These are phyloP conservation scores for Aspergillus asperescens DNA, from an alignment of 495 filamentous ascomycete genomes.

Conservation along the genomic window DNA sequence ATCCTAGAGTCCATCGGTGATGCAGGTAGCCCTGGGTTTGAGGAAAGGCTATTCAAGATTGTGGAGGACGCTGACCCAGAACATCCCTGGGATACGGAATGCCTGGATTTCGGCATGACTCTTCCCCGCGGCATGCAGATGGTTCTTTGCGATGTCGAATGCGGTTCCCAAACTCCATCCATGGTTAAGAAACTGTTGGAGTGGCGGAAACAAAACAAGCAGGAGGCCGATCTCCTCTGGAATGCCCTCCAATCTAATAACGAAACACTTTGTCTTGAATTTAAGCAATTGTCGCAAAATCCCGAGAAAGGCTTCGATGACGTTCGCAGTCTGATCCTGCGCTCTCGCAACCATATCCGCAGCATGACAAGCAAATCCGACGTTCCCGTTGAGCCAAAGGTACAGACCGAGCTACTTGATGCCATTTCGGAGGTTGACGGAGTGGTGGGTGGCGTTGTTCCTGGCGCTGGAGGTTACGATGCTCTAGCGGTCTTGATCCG, in stretches of 20 bases:
- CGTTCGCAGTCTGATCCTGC: slow-evolving; percentile 40
- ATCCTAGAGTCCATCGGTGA: slow-evolving; percentile 63
- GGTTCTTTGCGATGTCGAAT: slow-evolving; percentile 93
- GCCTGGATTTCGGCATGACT: slow-evolving; percentile 55
- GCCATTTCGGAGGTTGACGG: slow-evolving; percentile 65
- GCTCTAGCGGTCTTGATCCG: slow-evolving; percentile 75
- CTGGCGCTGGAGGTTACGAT: slow-evolving; percentile 92
- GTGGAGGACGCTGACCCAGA: slow-evolving; percentile 53
- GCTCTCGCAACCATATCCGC: slow-evolving; percentile 58
- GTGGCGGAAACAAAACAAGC: slow-evolving; percentile 67
- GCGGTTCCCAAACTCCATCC: slow-evolving; percentile 84
- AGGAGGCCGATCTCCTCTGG: slow-evolving; percentile 68
- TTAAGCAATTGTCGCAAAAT: slow-evolving; percentile 43
- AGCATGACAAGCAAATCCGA: slow-evolving; percentile 66
- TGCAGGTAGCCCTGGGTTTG: slow-evolving; percentile 59
- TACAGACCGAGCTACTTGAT: slow-evolving; percentile 80
- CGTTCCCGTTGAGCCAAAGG: slow-evolving; percentile 86
- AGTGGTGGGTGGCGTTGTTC: slow-evolving; percentile 86
- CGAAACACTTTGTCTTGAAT: slow-evolving; percentile 59
- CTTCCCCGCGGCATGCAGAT: slow-evolving; percentile 64
- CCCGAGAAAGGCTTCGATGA: slow-evolving; percentile 33
- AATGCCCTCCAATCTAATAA: slow-evolving; percentile 66
- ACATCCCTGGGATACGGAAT: slow-evolving; percentile 71
- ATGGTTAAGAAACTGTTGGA: slow-evolving; percentile 89
- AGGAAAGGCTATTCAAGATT: slow-evolving; percentile 52